Percentiles rank a stretch among this genome's conserved stretches.
Evolutionary conservation across 2,329 filamentous ascomycete species (phyloP).

Genomic region (Zymoseptoria passerinii): DNA sequence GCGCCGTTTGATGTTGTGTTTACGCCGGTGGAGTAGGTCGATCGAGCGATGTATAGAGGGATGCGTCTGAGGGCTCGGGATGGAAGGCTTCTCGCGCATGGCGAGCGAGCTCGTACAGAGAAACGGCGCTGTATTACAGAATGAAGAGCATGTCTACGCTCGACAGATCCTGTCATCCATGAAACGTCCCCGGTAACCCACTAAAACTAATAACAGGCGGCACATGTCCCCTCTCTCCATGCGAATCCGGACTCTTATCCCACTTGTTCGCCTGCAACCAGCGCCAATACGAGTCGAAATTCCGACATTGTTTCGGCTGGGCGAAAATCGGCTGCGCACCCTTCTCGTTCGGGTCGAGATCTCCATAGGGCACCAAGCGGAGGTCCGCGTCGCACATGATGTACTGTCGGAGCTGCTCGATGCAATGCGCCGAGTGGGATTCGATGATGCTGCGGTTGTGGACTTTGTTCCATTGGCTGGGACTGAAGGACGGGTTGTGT

Average conservation of each 20-base stretch:
- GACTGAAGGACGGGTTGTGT: neutral
- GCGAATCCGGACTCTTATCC: neutral
- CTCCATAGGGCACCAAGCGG: neutral
- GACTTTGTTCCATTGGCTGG: neutral
- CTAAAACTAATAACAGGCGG: neutral
- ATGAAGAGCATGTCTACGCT: neutral
- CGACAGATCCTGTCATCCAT: neutral
- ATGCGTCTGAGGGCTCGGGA: too few species aligned
- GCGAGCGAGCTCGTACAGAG: too few species aligned
- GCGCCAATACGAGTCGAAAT: neutral
- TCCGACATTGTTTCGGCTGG: neutral
- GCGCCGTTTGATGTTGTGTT: conserved; percentile 17
- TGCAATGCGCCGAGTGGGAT: neutral
- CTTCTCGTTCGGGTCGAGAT: neutral
- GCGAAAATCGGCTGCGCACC: neutral
- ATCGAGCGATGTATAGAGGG: neutral
- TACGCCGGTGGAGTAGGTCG: neutral
- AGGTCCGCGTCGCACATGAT: neutral
- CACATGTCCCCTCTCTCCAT: neutral
- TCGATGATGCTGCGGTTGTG: neutral
- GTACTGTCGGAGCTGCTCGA: neutral
- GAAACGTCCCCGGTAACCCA: neutral
- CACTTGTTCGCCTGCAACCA: neutral
- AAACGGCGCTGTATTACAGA: neutral
- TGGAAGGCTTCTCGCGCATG: too few species aligned